phyloP scores from a whole-genome alignment of 345 rosid genomes.

The Salix purpurea region DNA sequence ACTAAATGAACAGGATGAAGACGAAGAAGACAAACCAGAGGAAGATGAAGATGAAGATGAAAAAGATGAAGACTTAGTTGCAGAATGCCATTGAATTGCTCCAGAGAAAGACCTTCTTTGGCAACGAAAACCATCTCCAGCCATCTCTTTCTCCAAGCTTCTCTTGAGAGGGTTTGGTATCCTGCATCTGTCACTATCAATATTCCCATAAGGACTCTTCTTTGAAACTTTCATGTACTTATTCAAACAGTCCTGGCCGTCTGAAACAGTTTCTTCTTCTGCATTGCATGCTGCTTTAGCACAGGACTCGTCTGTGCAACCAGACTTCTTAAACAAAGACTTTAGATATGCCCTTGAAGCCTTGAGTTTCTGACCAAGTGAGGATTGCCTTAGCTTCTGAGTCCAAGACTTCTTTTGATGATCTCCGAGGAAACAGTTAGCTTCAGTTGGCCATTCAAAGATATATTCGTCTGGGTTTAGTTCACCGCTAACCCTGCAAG shows the following conservation, averaged over 20 bases:
- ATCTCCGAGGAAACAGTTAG: conserved; percentile 36
- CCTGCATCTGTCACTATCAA: conserved; percentile 21
- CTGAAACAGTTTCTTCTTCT: conserved; percentile 17
- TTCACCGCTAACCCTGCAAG: conserved; percentile 56
- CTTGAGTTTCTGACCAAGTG: conserved; percentile 56
- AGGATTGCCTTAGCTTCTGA: conserved; percentile 48
- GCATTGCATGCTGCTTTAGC: conserved; percentile 37
- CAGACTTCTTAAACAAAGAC: conserved; percentile 59
- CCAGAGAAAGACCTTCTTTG: conserved; percentile 88
- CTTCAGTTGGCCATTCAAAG: conserved; percentile 57
- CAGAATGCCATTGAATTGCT: conserved; percentile 56
- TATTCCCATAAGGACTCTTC: conserved; percentile 36
- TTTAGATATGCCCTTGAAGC: conserved; percentile 63
- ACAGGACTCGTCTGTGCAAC: conserved; percentile 45
- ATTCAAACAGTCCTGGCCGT: conserved; percentile 19
- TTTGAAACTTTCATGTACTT: conserved; percentile 33
- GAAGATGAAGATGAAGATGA: conserved; percentile 30
- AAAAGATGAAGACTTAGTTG: conserved; percentile 28
- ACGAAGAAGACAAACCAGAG: conserved; percentile 41
- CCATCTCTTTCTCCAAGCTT: conserved; percentile 36
- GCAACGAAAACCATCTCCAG: conserved; percentile 24
- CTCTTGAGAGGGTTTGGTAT: conserved; percentile 18
- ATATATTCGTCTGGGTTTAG: conserved; percentile 50
- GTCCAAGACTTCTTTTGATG: conserved; percentile 41
- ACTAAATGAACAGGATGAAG: conserved; percentile 62